phyloP scores from a whole-genome alignment of 768 basidiomycete species.

The Auricularia sp. region DNA sequence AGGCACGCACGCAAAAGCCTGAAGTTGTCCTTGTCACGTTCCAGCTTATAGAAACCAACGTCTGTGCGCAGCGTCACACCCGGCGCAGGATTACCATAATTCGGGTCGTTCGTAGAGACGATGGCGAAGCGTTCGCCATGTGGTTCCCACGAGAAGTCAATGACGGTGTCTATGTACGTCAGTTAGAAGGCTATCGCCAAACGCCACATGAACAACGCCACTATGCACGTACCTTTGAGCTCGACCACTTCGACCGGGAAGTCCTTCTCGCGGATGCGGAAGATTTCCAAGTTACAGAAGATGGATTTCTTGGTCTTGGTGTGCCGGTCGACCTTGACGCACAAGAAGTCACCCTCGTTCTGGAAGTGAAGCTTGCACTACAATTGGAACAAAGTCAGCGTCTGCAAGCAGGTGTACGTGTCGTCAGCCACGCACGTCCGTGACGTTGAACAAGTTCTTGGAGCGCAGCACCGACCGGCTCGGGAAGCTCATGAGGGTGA shows the following conservation, averaged over 20 bases:
- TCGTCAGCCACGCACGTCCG: slow-evolving; percentile 54
- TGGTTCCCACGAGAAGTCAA: slow-evolving; percentile 99
- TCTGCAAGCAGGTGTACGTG: neutral
- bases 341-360: slow-evolving; percentile 95
- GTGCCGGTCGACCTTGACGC: slow-evolving; percentile 97
- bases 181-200: neutral
- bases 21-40: slow-evolving; percentile 90
- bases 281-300: slow-evolving; percentile 96
- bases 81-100: slow-evolving; percentile 78
- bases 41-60: slow-evolving; percentile 91
- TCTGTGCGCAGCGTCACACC: slow-evolving; percentile 95
- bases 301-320: slow-evolving; percentile 98
- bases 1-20: slow-evolving; percentile 58
- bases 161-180: slow-evolving; percentile 63
- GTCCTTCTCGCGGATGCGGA: slow-evolving; percentile 94
- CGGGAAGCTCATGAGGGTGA: slow-evolving; percentile 86
- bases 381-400: neutral
- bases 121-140: slow-evolving; percentile 93
- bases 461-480: slow-evolving; percentile 73
- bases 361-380: slow-evolving; percentile 99
- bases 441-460: slow-evolving; percentile 96
- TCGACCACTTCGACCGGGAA: slow-evolving; percentile 96
- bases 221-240: slow-evolving; percentile 60
- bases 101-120: slow-evolving; percentile 88
- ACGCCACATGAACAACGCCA: neutral